These are phyloP conservation scores for Millerozyma acaciae DNA, from an alignment of 805 yeast species.

Conservation along the genomic window DNA sequence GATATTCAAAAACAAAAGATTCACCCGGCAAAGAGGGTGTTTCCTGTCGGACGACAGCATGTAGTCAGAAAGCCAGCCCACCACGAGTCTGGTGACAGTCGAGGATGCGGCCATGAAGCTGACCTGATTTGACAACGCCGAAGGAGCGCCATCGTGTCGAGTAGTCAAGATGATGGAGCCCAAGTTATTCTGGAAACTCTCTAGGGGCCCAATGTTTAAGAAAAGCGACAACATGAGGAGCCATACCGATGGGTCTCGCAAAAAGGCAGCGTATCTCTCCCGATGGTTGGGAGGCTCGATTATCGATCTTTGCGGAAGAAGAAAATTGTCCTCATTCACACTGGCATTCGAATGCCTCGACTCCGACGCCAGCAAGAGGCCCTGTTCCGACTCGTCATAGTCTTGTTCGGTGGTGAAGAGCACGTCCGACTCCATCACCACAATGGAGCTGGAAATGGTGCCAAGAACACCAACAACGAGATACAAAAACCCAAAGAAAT, in stretches of 20 bases:
- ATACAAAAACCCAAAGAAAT: slow-evolving; percentile 50
- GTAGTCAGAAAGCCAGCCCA: slow-evolving; percentile 69
- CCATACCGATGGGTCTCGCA: slow-evolving; percentile 60
- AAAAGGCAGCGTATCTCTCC: slow-evolving; percentile 30
- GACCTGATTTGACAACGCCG: slow-evolving; percentile 46
- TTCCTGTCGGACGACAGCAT: slow-evolving; percentile 29
- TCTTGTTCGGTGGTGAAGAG: slow-evolving; percentile 31
- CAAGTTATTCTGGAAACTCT: slow-evolving; percentile 78
- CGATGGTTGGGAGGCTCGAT: slow-evolving; percentile 38
- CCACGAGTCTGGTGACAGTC: slow-evolving; percentile 60
- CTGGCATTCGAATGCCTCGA: slow-evolving; percentile 1
- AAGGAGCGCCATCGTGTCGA: slow-evolving; percentile 3
- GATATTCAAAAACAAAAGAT: slow-evolving; percentile 26
- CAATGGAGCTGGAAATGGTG: slow-evolving; percentile 62
- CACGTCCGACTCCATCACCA: slow-evolving; percentile 53
- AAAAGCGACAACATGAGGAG: slow-evolving; percentile 60
- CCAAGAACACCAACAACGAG: slow-evolving; percentile 53
- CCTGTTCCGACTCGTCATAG: slow-evolving; percentile 6
- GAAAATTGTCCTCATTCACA: slow-evolving; percentile 14
- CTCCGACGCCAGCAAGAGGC: not conserved
- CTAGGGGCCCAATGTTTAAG: slow-evolving; percentile 76
- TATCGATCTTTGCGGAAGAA: slow-evolving; percentile 29
- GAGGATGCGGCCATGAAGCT: slow-evolving; percentile 62
- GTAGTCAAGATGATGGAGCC: slow-evolving; percentile 57
- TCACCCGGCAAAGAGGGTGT: slow-evolving; percentile 29